Evolutionary conservation across 768 basidiomycete genomes (phyloP), one percentile per base, ranked within the genome.

Genomic region (Boletus insuetus): DNA sequence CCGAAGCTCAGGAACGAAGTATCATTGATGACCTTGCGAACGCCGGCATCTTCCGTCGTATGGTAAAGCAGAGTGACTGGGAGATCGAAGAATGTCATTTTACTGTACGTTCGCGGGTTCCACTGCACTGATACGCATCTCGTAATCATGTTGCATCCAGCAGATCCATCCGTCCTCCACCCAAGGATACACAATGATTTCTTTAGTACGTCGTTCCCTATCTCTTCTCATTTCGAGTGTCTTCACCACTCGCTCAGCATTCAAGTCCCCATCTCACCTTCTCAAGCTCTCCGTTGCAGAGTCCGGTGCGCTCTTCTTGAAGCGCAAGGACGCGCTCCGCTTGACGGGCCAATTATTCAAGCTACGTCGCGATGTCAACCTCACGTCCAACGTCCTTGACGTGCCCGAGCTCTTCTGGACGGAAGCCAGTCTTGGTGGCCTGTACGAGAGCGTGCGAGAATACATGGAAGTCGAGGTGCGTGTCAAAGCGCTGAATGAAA

Each of bases 111-210:
- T 52, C 29, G 5, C 38, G 8, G 0, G 4, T 44, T 29, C 9
- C 8, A 35, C 14, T 35, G 11, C 34, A 35, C 34, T 35, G 34
- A 35, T 13, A 7, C 8, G 17, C 38, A 10, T 7, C 38, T 9
- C 32, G 13, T 58, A 46, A 38, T 41, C 9, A 50, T 24, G 17
- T 22, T 13, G 6, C 38, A 22, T 39, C 2, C 56, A 91, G 91
- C n/a, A 89, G 94, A 98, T 64, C 81, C 88, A 4, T 73, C 84
- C 51, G 92, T 94, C 11, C 79, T 83, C 1, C 93, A 88, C 62
- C 95, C 94, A 16, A 82, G 94, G 44, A 94, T 98, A 59, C 96
- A 91, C 74, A 96, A 98, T 58, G 94, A 96, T 70, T 91, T 95
- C 74, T 96, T 95, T 74, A 94, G 94, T 94, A 65, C 61, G 88